Conservation (phyloP, 1,284 basidiomycete species). For the Thecaphora frezii region DNA sequence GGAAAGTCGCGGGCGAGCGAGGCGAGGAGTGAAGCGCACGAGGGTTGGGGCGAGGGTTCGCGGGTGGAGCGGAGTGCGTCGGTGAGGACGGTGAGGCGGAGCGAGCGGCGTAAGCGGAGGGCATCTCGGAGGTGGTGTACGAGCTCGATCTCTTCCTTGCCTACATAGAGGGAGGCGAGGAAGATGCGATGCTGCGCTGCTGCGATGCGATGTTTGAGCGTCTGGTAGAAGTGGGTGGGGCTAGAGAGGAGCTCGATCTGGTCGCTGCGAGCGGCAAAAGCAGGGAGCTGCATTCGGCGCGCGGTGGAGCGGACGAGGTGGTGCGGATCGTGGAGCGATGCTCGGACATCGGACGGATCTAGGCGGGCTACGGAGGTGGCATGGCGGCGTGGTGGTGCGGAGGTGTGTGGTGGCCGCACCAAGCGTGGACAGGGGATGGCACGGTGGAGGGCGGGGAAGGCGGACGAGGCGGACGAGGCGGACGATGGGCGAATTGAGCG, state of each 20-base stretch:
- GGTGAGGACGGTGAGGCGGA: constrained; percentile 75
- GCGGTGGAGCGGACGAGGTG: too few species aligned
- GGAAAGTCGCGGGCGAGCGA: constrained; percentile 64
- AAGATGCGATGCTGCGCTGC: constrained; percentile 42
- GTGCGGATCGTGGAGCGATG: background rate
- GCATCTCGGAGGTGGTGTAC: constrained; percentile 26
- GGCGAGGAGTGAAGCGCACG: constrained; percentile 60
- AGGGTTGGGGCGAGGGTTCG: constrained; percentile 65
- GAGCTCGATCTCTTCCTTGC: constrained; percentile 48
- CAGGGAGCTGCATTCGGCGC: constrained; percentile 12
- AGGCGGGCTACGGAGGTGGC: too few species aligned
- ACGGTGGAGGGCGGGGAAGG: too few species aligned
- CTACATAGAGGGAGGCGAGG: constrained; percentile 49
- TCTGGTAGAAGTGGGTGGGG: constrained; percentile 32
- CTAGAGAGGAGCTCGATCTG: constrained; percentile 28
- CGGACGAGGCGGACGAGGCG: too few species aligned
- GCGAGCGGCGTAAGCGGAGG: constrained; percentile 63
- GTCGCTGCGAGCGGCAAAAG: constrained; percentile 23
- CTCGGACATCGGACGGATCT: too few species aligned
- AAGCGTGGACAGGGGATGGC: too few species aligned
- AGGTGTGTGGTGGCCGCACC: too few species aligned
- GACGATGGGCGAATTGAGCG: too few species aligned
- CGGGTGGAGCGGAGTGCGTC: constrained; percentile 91
- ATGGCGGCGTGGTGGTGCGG: too few species aligned
- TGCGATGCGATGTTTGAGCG: constrained; percentile 20